phyloP scores from a whole-genome alignment of 192 early-diverging fungal species.

The Linnemannia hyalina region DNA sequence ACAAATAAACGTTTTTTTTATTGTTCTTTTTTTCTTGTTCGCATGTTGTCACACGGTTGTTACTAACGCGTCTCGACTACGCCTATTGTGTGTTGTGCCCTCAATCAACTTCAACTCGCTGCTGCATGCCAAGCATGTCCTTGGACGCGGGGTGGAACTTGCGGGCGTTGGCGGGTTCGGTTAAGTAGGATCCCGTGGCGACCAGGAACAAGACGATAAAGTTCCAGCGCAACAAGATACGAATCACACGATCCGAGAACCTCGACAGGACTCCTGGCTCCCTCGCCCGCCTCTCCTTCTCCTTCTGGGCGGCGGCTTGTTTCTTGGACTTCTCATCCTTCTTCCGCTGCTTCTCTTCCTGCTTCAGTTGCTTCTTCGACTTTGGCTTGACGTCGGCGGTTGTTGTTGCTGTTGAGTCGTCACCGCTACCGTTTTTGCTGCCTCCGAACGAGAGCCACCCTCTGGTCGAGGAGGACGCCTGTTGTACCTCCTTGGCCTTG shows the following conservation, averaged over 20 bases:
- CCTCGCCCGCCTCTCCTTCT: neutral
- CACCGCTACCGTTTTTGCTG: neutral
- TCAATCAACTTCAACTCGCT: neutral
- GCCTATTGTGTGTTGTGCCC: neutral
- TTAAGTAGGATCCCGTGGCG: conserved; percentile 16
- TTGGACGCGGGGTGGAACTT: neutral
- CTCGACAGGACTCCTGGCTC: neutral
- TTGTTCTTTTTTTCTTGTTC: neutral
- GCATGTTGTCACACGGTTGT: neutral
- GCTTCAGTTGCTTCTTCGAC: neutral
- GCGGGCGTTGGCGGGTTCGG: conserved; percentile 7
- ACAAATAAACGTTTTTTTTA: neutral
- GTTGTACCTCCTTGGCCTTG: conserved; percentile 1
- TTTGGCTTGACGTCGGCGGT: neutral
- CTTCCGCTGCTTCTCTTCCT: conserved; percentile 10
- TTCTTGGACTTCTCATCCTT: conserved; percentile 1
- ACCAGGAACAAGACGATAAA: conserved; percentile 11
- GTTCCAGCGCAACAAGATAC: conserved; percentile 2
- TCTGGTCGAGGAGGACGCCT: neutral
- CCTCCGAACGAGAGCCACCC: neutral
- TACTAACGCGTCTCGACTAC: neutral
- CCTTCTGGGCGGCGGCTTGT: neutral
- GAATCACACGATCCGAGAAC: neutral
- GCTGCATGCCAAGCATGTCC: neutral
- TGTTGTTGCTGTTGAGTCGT: neutral